Percentiles rank a stretch among this genome's conserved stretches.
Evolutionary conservation across 441 rosid species (phyloP).

Genomic region (Eruca vesicaria): DNA sequence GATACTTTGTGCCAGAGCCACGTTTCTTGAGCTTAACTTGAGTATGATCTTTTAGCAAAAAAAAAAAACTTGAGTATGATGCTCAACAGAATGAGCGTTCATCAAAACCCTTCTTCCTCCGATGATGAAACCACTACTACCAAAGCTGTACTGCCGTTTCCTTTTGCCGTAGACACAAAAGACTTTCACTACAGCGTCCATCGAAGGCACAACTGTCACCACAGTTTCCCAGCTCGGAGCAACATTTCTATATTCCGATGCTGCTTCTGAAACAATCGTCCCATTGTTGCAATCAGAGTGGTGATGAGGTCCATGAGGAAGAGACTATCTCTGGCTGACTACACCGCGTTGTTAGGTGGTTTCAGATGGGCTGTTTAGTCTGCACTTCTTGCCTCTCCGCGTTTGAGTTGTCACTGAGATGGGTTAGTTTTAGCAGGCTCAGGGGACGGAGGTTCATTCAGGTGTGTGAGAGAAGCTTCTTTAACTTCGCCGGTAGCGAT

Average conservation of each 20-base stretch:
- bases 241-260: slow-evolving; percentile 25
- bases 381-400: slow-evolving; percentile 43
- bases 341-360: neutral
- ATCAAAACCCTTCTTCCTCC: slow-evolving; percentile 77
- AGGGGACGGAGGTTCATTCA: slow-evolving; percentile 29
- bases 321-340: neutral
- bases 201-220: slow-evolving; percentile 58
- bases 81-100: slow-evolving; percentile 92
- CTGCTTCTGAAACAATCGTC: slow-evolving; percentile 19
- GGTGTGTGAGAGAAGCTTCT: slow-evolving; percentile 21
- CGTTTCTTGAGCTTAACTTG: slow-evolving; percentile 89
- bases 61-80: slow-evolving; percentile 80
- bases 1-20: slow-evolving; percentile 81
- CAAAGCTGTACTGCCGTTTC: slow-evolving; percentile 83
- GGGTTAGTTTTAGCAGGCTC: slow-evolving; percentile 30
- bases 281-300: slow-evolving; percentile 41
- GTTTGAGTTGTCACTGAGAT: slow-evolving; percentile 41
- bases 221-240: slow-evolving; percentile 49
- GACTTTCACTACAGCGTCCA: slow-evolving; percentile 94
- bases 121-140: slow-evolving; percentile 81
- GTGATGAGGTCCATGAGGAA: slow-evolving; percentile 29
- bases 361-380: slow-evolving; percentile 30
- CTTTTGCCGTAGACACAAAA: slow-evolving; percentile 96
- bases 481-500: slow-evolving; percentile 24
- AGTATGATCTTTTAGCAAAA: too few species aligned